Base-by-base conservation (phyloP, 1,139 yeast species). In the Lodderomyces margitis region DNA sequence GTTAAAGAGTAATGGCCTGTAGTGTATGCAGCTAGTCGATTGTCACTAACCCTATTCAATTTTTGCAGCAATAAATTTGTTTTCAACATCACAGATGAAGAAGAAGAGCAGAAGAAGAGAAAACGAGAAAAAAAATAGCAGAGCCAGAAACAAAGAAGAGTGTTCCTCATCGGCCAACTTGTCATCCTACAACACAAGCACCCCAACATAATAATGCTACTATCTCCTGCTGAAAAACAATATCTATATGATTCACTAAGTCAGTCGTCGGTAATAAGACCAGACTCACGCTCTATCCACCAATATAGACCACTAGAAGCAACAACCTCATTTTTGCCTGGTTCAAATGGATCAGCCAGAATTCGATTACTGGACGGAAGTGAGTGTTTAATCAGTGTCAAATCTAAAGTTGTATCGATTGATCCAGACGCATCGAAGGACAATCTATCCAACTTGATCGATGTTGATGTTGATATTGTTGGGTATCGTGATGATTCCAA, bases 261-360 rank as follows among this genome's bases (percentile, higher is more conserved):
- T 3, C 70, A 78, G 32, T 56, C 60, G 8, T 87, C 88, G 0
- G 81, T 87, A 7, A 72, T 85, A 38, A 75, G 96, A 44, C 94
- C 95, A 1, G 98, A 91, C 61, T 84, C 96, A 3, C 74, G 98
- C 51, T 65, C 72, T 4, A 70, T 70, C 11, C 69, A 75, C 46
- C 96, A 89, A 60, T 86, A 84, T 58, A 75, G 97, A 48, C 96
- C 97, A 0, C 63, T 91, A 37, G 95, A 88, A 54, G 87, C 95
- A 5, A 81, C 80, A 21, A 81, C 89, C 5, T 82, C 85, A 41
- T 85, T 89, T 54, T 70, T 91, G 46, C 94, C 95, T 0, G 80
- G 83, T 36, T 85, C 96, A 7, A 87, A 91, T 64, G 98, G 98
- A 15, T 88, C 96, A 5, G 86, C 97, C 1, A 75, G 96, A 64